phyloP scores from a whole-genome alignment of 257 asterid species.

The Ophiorrhiza pumila region DNA sequence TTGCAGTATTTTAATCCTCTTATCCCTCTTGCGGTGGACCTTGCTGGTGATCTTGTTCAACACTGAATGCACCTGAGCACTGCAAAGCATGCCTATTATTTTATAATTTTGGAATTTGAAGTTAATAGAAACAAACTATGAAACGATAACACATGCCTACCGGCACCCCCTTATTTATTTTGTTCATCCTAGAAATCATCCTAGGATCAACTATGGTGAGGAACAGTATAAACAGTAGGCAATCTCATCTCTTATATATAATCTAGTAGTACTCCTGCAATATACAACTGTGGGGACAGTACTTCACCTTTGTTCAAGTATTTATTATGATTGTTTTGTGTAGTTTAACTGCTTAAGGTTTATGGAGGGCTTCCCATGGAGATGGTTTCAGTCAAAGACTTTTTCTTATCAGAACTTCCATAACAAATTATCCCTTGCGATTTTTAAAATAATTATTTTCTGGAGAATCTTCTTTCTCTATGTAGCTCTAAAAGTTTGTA shows the following conservation, averaged over 20 bases:
- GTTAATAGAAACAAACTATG: background rate
- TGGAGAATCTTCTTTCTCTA: background rate
- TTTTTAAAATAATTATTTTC: background rate
- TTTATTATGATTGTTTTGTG: background rate
- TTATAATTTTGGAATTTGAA: background rate
- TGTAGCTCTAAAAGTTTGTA: too few relatives aligned
- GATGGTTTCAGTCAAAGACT: background rate
- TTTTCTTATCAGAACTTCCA: background rate
- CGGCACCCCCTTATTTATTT: background rate
- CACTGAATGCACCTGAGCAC: background rate
- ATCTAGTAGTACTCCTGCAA: background rate
- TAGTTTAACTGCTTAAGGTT: background rate
- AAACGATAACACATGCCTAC: background rate
- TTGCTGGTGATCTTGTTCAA: background rate
- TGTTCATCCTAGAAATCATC: background rate
- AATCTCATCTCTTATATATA: background rate
- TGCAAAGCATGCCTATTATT: background rate
- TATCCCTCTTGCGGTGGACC: background rate
- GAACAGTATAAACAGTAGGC: background rate
- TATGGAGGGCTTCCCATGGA: background rate
- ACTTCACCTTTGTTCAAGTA: background rate
- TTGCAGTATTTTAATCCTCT: background rate
- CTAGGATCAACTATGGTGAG: background rate
- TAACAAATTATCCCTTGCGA: background rate
- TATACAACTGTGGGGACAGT: background rate